Conservation (phyloP, 805 yeast species). For the Candida pseudofarinosa region DNA sequence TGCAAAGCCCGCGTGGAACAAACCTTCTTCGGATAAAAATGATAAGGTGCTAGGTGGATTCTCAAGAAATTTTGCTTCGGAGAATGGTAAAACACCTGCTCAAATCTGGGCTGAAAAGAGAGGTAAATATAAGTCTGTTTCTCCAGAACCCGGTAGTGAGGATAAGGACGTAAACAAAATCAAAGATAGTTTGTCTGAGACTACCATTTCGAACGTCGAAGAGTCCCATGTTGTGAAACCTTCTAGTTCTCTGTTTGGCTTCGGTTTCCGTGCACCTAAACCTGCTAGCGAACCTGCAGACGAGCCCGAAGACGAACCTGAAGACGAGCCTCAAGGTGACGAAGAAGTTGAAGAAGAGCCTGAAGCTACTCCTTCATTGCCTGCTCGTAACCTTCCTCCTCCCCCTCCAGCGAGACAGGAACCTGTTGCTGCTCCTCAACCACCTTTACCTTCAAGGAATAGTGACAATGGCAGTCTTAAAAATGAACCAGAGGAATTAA, state of each 20-base stretch:
- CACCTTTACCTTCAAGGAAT: slow-evolving; percentile 1
- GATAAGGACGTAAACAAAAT: slow-evolving; percentile 12
- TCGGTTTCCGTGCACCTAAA: not conserved
- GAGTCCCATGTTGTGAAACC: slow-evolving; percentile 5
- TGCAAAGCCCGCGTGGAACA: slow-evolving; percentile 31
- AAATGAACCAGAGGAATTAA: slow-evolving; percentile 4
- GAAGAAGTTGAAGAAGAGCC: slow-evolving; percentile 5
- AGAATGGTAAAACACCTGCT: slow-evolving; percentile 86
- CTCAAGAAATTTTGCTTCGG: slow-evolving; percentile 57
- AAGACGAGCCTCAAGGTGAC: not conserved
- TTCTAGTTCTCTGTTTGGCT: not conserved
- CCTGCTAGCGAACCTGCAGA: not conserved
- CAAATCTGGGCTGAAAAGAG: slow-evolving; percentile 93
- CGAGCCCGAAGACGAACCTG: not conserved
- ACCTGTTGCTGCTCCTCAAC: slow-evolving; percentile 1
- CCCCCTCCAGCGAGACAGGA: slow-evolving; percentile 15
- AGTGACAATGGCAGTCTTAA: slow-evolving; percentile 11
- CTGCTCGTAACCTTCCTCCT: slow-evolving; percentile 17
- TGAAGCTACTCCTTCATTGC: slow-evolving; percentile 8
- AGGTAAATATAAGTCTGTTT: slow-evolving; percentile 54
- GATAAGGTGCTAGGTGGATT: slow-evolving; percentile 56
- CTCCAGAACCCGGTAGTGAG: slow-evolving; percentile 13
- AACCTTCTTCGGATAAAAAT: slow-evolving; percentile 25
- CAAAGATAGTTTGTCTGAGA: slow-evolving; percentile 12
- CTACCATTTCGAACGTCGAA: slow-evolving; percentile 12